phyloP scores from a whole-genome alignment of 164 flowering plant genomes.

The Vitis amurensis region DNA sequence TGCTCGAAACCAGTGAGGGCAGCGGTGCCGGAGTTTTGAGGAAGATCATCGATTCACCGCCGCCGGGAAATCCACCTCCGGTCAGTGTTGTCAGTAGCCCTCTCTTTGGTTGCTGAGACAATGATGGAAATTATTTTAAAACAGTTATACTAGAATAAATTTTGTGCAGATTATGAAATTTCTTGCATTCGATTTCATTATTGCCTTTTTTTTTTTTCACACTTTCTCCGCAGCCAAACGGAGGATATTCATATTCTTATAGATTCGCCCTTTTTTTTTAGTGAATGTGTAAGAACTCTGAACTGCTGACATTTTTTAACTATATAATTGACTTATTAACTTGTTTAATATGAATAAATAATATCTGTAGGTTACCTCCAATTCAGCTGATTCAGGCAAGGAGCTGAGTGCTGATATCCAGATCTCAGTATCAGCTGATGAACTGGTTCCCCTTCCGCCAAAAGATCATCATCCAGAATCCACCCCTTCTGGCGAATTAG shows the following conservation, averaged over 20 bases:
- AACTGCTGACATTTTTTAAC: too few species aligned
- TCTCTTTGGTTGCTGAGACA: slow-evolving; percentile 7
- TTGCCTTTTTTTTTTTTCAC: neutral
- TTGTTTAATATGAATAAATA: neutral
- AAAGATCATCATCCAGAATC: slow-evolving; percentile 31
- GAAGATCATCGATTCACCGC: slow-evolving; percentile 15
- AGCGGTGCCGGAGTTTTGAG: slow-evolving; percentile 32
- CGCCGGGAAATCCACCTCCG: slow-evolving; percentile 13
- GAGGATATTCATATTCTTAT: neutral
- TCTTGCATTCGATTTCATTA: neutral
- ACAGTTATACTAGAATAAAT: neutral
- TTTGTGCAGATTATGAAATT: neutral
- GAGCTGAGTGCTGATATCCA: slow-evolving; percentile 26
- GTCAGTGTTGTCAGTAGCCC: slow-evolving; percentile 8
- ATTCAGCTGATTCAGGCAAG: slow-evolving; percentile 22
- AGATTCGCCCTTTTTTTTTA: too few species aligned
- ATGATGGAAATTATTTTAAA: neutral
- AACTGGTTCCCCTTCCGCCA: slow-evolving; percentile 20
- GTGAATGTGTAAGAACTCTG: too few species aligned
- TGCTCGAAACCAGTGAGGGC: slow-evolving; percentile 49
- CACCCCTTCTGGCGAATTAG: slow-evolving; percentile 22
- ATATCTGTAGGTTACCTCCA: slow-evolving; percentile 22
- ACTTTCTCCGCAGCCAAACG: slow-evolving; percentile 2
- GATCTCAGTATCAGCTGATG: slow-evolving; percentile 33
- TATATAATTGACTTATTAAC: neutral